A percentile compares a stretch with the other conserved stretches of the same genome.
These are phyloP conservation scores for Beauveria sp. DNA, from an alignment of 2,329 filamentous ascomycete genomes.

Conservation along the genomic window DNA sequence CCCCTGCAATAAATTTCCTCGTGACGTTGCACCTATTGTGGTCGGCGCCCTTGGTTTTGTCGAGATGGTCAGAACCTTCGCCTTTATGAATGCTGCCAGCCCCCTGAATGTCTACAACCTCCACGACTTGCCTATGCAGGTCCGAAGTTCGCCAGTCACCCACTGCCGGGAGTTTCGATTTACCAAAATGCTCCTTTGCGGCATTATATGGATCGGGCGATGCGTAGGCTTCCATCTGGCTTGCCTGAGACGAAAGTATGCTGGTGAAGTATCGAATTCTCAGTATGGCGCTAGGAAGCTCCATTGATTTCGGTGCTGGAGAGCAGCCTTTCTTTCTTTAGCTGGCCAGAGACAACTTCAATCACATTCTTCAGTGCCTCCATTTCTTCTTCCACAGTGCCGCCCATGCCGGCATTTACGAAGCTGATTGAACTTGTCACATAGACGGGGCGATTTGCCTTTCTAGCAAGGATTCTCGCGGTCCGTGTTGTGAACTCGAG, in stretches of 20 bases:
- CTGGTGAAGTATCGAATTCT: too few relatives aligned
- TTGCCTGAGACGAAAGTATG: neutral
- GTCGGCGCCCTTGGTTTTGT: too few relatives aligned
- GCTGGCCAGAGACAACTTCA: slow-evolving; percentile 46
- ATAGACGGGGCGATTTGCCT: slow-evolving; percentile 69
- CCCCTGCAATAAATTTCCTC: too few relatives aligned
- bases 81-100: too few relatives aligned
- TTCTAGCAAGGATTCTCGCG: slow-evolving; percentile 74
- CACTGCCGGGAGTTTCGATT: neutral
- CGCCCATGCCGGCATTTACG: slow-evolving; percentile 63
- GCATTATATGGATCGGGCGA: neutral
- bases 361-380: slow-evolving; percentile 73
- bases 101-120: too few relatives aligned
- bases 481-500: slow-evolving; percentile 82
- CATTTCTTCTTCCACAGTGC: slow-evolving; percentile 89
- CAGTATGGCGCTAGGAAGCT: neutral
- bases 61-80: too few relatives aligned
- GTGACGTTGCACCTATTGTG: too few relatives aligned
- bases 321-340: slow-evolving; percentile 16
- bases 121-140: too few relatives aligned
- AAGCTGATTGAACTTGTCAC: slow-evolving; percentile 84
- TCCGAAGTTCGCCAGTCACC: too few relatives aligned
- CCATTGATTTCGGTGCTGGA: neutral
- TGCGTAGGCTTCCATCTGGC: neutral
- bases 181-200: neutral